Evolutionary conservation across 2,329 filamentous ascomycete genomes (phyloP).

Genomic region (Rhinocladiella similis): DNA sequence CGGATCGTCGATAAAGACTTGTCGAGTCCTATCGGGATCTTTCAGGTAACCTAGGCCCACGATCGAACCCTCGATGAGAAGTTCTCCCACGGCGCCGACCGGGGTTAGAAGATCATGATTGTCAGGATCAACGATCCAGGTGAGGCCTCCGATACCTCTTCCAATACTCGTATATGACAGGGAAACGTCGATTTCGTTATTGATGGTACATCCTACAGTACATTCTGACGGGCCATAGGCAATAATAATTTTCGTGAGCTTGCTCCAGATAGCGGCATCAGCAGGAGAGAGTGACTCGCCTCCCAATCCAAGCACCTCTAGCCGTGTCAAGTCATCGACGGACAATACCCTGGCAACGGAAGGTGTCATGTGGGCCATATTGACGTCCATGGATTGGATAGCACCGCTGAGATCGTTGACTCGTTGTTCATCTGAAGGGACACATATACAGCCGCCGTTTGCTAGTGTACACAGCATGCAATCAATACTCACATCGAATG

Average conservation of each 20-base stretch:
- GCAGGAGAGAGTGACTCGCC: constrained; percentile 47
- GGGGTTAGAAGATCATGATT: constrained; percentile 41
- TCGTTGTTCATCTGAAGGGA: constrained; percentile 54
- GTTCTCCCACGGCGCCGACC: constrained; percentile 48
- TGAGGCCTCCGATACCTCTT: constrained; percentile 35
- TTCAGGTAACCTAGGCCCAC: constrained; percentile 48
- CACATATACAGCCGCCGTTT: constrained; percentile 60
- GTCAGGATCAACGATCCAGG: constrained; percentile 42
- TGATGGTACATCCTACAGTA: constrained; percentile 36
- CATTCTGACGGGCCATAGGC: constrained; percentile 46
- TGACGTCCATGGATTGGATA: constrained; percentile 52
- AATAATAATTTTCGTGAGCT: constrained; percentile 46
- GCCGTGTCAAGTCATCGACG: constrained; percentile 43
- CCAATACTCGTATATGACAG: constrained; percentile 36
- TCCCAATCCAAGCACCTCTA: constrained; percentile 45
- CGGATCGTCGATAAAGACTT: constrained; percentile 38
- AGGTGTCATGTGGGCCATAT: constrained; percentile 58
- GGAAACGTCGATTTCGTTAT: constrained; percentile 34
- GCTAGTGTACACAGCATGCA: constrained; percentile 58
- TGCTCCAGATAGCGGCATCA: constrained; percentile 46
- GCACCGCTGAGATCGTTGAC: constrained; percentile 52
- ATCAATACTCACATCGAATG: constrained; percentile 55
- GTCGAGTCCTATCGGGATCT: constrained; percentile 36
- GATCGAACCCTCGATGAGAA: constrained; percentile 48
- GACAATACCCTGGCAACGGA: constrained; percentile 52